A percentile compares a stretch with the other conserved stretches of the same genome.
These are phyloP conservation scores for Vigna hirtella DNA, from an alignment of 306 rosid species.

Conservation along the genomic window DNA sequence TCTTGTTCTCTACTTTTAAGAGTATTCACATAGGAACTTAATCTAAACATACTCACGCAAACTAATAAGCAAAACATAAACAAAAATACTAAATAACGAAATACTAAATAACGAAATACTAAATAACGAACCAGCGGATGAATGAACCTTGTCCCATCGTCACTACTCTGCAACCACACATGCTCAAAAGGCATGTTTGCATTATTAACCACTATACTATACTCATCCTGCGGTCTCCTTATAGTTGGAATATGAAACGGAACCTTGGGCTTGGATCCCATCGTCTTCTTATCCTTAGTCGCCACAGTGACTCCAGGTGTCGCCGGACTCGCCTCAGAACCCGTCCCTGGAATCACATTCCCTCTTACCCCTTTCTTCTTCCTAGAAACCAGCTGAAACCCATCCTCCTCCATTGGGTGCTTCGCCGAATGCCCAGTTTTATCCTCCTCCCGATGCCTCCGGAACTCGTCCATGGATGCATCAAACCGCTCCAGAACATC, in stretches of 20 bases:
- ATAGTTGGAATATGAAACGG: constrained; percentile 91
- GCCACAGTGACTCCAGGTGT: constrained; percentile 60
- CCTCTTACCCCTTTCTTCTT: constrained; percentile 55
- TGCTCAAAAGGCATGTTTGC: constrained; percentile 77
- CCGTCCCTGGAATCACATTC: constrained; percentile 22
- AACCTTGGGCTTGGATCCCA: constrained; percentile 65
- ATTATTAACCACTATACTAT: constrained; percentile 71
- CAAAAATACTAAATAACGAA: not conserved
- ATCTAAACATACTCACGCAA: not conserved
- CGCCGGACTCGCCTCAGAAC: not conserved
- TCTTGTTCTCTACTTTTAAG: too few species aligned
- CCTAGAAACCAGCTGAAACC: constrained; percentile 71
- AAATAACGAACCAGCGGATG: constrained; percentile 86
- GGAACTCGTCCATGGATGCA: constrained; percentile 66
- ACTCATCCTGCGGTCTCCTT: constrained; percentile 83
- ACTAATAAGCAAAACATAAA: too few species aligned
- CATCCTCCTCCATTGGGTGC: constrained; percentile 51
- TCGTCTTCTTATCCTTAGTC: constrained; percentile 59
- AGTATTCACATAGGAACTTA: too few species aligned
- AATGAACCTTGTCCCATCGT: constrained; percentile 65
- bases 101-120: constrained; percentile 58
- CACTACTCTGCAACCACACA: constrained; percentile 89
- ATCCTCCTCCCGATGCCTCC: constrained; percentile 57
- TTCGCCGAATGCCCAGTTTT: constrained; percentile 46
- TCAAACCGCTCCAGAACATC: constrained; percentile 72